Base-by-base conservation (phyloP, 768 basidiomycete genomes). In the Dentipellis fragilis region DNA sequence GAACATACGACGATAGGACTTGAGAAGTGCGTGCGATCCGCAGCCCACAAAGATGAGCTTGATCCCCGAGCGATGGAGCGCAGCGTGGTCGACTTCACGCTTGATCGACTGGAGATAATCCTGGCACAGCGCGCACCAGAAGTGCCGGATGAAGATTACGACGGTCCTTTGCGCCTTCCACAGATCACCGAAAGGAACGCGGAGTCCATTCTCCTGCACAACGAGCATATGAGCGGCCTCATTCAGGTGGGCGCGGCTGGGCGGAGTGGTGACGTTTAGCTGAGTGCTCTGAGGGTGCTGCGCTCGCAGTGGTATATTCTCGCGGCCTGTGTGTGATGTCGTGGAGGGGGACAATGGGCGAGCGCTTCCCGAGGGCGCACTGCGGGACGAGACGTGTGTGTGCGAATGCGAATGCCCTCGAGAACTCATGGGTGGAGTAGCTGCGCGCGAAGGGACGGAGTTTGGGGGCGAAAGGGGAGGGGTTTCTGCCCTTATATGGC, bases 121-220 rank as follows among this genome's bases (percentile, higher is more conserved):
- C 64, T 92, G 89, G 67, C 89, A 91, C 11, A 83, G 69, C 0
- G 88, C 85, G 56, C 51, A 79, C 87, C 84, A 89, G 70, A 93
- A 93, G 68, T 92, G 89, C 45, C 93, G 76, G 59, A 96, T 85
- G 72, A 95, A 95, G 42, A 93, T 70, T 52, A 92, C 82, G 59
- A 93, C 77, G 0, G 85, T 86, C 65, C 73, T 78, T 58, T 74
- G 72, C 10, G 73, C 66, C 48, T 64, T 73, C 63, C 85, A 84
- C 40, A 95, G 67, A 21, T 83, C 78, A 0, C 87, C 85, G 58
- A 94, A 92, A 37, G 69, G 73, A 54, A 87, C 72, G 9, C 79
- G 75, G 9, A 80, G 62, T 3, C 91, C 92, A 12, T 80, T 79
- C 58, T 86, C 81, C 40, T 81, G 78, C 45, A 87, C 74, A 56